A percentile compares a stretch with the other conserved stretches of the same genome.
Conservation (phyloP, 1,284 basidiomycete genomes). For the Mycena citricolor region DNA sequence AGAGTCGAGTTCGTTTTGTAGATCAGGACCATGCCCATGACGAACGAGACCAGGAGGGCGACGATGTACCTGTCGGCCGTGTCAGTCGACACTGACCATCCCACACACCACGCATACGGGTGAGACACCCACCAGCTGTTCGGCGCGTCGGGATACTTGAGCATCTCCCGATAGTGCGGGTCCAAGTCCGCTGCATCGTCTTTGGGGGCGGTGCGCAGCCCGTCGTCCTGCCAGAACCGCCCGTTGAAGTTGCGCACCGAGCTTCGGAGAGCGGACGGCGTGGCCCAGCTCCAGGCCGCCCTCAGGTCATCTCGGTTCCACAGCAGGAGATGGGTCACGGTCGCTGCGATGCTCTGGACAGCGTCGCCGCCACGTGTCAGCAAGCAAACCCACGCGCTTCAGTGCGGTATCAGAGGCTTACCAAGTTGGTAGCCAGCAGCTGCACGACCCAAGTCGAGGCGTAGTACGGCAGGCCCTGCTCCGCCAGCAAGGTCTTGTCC, state of each 20-base stretch:
- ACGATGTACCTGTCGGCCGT: slow-evolving; percentile 23
- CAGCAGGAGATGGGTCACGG: slow-evolving; percentile 50
- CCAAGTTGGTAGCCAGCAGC: slow-evolving; percentile 37
- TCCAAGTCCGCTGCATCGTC: slow-evolving; percentile 37
- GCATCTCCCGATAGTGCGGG: slow-evolving; percentile 56
- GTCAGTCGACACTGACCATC: too few species aligned
- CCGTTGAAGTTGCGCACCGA: slow-evolving; percentile 38
- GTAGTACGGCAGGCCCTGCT: slow-evolving; percentile 42
- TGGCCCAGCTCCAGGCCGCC: slow-evolving; percentile 44
- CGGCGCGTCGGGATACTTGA: slow-evolving; percentile 50
- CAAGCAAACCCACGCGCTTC: too few species aligned
- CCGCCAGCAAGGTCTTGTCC: slow-evolving; percentile 41
- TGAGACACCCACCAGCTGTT: slow-evolving; percentile 51
- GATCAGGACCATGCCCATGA: slow-evolving; percentile 44
- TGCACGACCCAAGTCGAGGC: slow-evolving; percentile 41
- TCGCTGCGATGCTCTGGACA: slow-evolving; percentile 43
- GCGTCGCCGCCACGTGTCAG: too few species aligned
- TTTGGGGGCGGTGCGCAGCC: slow-evolving; percentile 31
- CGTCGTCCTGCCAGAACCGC: slow-evolving; percentile 46
- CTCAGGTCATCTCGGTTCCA: slow-evolving; percentile 49
- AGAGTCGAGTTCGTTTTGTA: slow-evolving; percentile 51
- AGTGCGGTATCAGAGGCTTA: too few species aligned
- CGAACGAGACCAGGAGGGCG: slow-evolving; percentile 38
- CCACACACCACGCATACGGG: too few species aligned
- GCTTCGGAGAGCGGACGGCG: slow-evolving; percentile 32